phyloP scores from a whole-genome alignment of 2,329 filamentous ascomycete genomes.

The Diaporthe ampelina region DNA sequence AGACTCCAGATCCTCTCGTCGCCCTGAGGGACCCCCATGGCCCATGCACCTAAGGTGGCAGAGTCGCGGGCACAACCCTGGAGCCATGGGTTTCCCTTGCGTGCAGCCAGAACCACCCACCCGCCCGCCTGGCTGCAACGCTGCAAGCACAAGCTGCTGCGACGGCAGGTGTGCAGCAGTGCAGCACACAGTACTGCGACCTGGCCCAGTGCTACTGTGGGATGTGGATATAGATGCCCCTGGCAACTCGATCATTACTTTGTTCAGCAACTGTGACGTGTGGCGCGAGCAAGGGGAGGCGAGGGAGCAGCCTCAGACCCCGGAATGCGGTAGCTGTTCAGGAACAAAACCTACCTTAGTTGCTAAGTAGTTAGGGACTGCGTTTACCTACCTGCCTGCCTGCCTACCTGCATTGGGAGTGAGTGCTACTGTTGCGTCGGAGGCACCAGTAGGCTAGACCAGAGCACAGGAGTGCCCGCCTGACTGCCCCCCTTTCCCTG shows the following conservation, averaged over 20 bases:
- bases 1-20: slow-evolving; percentile 14
- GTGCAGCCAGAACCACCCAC: neutral
- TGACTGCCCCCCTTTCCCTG: neutral
- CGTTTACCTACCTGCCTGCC: neutral
- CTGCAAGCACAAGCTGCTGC: slow-evolving; percentile 5
- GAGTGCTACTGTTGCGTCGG: neutral
- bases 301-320: slow-evolving; percentile 14
- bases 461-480: neutral
- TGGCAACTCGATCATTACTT: slow-evolving; percentile 9
- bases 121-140: slow-evolving; percentile 11
- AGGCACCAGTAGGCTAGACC: neutral
- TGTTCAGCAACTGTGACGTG: slow-evolving; percentile 34
- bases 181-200: neutral
- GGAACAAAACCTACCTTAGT: neutral
- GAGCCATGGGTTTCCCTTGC: slow-evolving; percentile 1
- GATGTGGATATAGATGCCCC: neutral
- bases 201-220: neutral
- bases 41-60: slow-evolving; percentile 17
- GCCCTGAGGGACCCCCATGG: slow-evolving; percentile 4
- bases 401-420: neutral
- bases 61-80: neutral
- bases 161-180: slow-evolving; percentile 9
- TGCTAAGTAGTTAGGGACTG: no score
- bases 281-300: slow-evolving; percentile 28
- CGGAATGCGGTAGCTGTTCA: neutral